Percentiles rank a stretch among this genome's conserved stretches.
Evolutionary conservation across 2,329 filamentous ascomycete genomes (phyloP).

Genomic region (Pezicula neosporulosa): DNA sequence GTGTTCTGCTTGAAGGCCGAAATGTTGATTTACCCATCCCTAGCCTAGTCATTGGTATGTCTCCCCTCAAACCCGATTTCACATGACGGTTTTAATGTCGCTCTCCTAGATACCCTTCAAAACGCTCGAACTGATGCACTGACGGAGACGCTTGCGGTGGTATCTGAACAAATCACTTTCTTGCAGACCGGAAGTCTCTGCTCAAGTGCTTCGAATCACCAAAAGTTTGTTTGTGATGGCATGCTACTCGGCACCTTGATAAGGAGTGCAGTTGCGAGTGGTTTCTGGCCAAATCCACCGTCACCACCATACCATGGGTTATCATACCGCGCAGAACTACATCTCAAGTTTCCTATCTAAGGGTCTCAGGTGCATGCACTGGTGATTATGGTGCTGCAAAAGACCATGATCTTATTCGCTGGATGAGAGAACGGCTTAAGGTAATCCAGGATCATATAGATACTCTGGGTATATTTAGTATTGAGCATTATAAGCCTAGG

Average conservation of each 20-base stretch:
- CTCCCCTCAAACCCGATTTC: background rate
- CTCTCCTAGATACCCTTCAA: background rate
- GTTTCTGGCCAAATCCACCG: background rate
- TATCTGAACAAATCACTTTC: background rate
- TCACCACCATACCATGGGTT: background rate
- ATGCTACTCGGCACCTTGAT: background rate
- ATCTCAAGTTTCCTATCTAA: background rate
- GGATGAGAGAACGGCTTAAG: too few species aligned
- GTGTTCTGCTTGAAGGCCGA: background rate
- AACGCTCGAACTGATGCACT: background rate
- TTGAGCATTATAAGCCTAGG: too few species aligned
- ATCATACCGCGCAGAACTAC: background rate
- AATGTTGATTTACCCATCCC: background rate
- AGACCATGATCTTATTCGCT: too few species aligned
- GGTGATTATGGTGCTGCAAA: too few species aligned
- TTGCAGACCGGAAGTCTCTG: background rate
- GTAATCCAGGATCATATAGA: too few species aligned
- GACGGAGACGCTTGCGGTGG: background rate
- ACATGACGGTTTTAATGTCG: background rate
- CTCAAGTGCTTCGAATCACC: background rate
- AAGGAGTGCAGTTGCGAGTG: background rate
- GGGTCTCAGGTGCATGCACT: background rate
- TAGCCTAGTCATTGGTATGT: background rate
- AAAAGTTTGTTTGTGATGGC: background rate
- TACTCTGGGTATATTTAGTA: too few species aligned